Evolutionary conservation across 441 rosid species (phyloP).

Genomic region (Croton setiger): DNA sequence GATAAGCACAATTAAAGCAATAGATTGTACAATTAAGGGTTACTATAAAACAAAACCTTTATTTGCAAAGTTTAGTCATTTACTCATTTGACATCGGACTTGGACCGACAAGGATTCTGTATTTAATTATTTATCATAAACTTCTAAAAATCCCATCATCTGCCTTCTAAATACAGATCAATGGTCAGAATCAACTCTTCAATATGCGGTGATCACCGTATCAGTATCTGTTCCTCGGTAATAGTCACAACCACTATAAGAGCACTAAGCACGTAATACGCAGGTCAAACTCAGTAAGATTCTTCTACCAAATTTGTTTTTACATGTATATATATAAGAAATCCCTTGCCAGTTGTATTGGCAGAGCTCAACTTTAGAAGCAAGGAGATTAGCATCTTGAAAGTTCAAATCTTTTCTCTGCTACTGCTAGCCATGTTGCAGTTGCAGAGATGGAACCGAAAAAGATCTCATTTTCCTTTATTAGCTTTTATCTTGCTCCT

Average conservation of each 20-base stretch:
- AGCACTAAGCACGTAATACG: background rate
- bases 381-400: background rate
- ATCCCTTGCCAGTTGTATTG: background rate
- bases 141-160: too few species aligned
- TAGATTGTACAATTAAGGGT: too few species aligned
- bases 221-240: background rate
- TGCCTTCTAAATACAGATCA: background rate
- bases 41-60: too few species aligned
- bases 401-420: background rate
- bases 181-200: background rate
- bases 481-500: conserved; percentile 44
- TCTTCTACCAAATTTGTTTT: background rate
- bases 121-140: too few species aligned
- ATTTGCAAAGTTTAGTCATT: too few species aligned
- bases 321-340: background rate
- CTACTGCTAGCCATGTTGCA: conserved; percentile 35
- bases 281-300: background rate
- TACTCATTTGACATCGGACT: too few species aligned
- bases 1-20: too few species aligned
- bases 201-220: background rate
- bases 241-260: background rate
- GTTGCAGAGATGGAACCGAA: conserved; percentile 75
- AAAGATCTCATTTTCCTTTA: conserved; percentile 58
- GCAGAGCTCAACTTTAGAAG: background rate
- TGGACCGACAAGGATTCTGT: too few species aligned